Percentiles rank a stretch among this genome's conserved stretches.
phyloP scores from a whole-genome alignment of 208 protist genomes.

The Angomonas deanei region DNA sequence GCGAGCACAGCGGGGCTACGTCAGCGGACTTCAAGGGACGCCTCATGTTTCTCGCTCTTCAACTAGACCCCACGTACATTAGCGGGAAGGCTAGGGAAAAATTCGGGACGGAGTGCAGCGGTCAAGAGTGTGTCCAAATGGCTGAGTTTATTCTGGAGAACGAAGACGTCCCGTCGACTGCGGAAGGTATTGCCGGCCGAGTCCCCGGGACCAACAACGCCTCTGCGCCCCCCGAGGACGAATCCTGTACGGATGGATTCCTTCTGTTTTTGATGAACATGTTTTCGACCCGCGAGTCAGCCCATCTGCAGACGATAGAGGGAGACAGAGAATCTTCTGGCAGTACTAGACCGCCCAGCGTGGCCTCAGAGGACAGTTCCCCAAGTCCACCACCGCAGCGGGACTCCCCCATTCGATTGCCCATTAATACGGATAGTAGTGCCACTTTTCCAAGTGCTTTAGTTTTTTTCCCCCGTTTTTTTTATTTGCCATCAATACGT shows the following conservation, averaged over 20 bases:
- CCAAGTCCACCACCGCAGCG: conserved; percentile 19
- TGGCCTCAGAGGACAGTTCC: neutral
- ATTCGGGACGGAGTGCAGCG: conserved; percentile 39
- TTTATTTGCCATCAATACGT: too few species aligned
- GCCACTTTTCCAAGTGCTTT: neutral
- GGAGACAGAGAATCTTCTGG: conserved; percentile 8
- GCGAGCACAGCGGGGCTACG: conserved; percentile 44
- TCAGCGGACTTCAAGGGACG: conserved; percentile 50
- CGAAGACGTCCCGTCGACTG: conserved; percentile 69
- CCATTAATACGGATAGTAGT: conserved; percentile 31
- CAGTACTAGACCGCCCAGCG: conserved; percentile 3
- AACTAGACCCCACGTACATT: conserved; percentile 74
- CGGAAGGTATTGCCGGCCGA: conserved; percentile 60
- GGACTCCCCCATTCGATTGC: conserved; percentile 37
- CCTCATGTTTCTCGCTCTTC: conserved; percentile 75
- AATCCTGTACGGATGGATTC: conserved; percentile 68
- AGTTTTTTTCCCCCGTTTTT: neutral
- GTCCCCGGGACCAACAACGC: conserved; percentile 15
- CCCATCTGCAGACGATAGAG: neutral
- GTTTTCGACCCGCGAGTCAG: conserved; percentile 52
- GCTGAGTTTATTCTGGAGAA: conserved; percentile 42
- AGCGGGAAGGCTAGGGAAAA: conserved; percentile 42
- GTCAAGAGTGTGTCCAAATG: conserved; percentile 51
- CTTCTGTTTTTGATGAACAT: conserved; percentile 78
- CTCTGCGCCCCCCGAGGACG: conserved; percentile 12